Percentiles rank a stretch among this genome's conserved stretches.
phyloP scores from a whole-genome alignment of 163 green algal species.

The Chlorella variabilis region DNA sequence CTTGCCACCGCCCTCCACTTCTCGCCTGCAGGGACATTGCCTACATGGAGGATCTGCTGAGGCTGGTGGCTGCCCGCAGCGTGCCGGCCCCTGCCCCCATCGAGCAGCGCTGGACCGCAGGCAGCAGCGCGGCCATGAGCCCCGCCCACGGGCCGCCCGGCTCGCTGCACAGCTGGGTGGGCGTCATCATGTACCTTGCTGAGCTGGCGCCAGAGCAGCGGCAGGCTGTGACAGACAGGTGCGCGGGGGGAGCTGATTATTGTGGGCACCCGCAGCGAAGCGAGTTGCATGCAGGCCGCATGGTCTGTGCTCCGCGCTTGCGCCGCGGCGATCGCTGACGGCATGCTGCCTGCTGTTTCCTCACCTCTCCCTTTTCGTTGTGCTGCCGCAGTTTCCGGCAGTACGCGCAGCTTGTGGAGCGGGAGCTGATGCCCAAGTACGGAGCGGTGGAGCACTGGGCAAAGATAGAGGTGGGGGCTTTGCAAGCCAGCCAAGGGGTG shows the following conservation, averaged over 20 bases:
- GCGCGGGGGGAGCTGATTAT: background rate
- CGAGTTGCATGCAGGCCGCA: no score
- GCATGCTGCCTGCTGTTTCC: background rate
- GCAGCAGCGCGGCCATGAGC: conserved; percentile 77
- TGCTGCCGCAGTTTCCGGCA: conserved; percentile 69
- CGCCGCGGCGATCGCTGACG: no score
- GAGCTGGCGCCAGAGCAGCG: conserved; percentile 18
- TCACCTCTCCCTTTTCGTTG: background rate
- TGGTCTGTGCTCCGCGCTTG: no score
- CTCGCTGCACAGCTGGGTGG: conserved; percentile 89
- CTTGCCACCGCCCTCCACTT: background rate
- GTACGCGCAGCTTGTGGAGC: conserved; percentile 73
- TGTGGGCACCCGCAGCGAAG: background rate
- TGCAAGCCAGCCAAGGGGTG: no score
- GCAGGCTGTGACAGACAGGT: conserved; percentile 30
- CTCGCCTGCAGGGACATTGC: conserved; percentile 66
- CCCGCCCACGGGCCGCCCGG: conserved; percentile 62
- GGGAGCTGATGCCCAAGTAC: conserved; percentile 78
- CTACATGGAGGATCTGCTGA: conserved; percentile 79
- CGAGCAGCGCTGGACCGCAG: conserved; percentile 94
- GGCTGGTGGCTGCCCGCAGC: conserved; percentile 40
- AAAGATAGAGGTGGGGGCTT: conserved; percentile 88
- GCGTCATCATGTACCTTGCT: conserved; percentile 98
- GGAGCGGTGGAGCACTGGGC: conserved; percentile 93
- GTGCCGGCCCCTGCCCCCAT: conserved; percentile 88